Percentiles rank a stretch among this genome's conserved stretches.
Evolutionary conservation across 495 filamentous ascomycete genomes (phyloP).

Genomic region (Lichina pygmaea): DNA sequence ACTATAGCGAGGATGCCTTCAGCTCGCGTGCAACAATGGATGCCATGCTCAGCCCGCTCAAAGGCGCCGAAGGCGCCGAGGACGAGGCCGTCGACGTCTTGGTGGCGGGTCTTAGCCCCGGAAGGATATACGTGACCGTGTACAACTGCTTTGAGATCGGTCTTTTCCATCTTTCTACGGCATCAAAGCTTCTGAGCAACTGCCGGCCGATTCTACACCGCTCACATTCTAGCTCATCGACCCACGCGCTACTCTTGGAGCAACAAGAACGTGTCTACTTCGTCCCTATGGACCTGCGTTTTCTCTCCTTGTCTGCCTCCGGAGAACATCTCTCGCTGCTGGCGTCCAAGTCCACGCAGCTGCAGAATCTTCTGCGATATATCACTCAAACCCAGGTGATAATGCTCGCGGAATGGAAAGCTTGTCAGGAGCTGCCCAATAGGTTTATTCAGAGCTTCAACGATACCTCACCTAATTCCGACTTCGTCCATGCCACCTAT

Average conservation of each 20-base stretch:
- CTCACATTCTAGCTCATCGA: constrained; percentile 46
- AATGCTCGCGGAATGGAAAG: constrained; percentile 56
- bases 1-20: constrained; percentile 38
- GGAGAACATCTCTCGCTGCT: constrained; percentile 58
- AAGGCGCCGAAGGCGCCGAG: constrained; percentile 25
- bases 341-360: constrained; percentile 60
- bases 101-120: constrained; percentile 49
- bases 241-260: constrained; percentile 40
- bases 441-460: constrained; percentile 52
- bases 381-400: constrained; percentile 47
- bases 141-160: constrained; percentile 82
- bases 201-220: constrained; percentile 24
- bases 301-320: constrained; percentile 35
- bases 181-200: constrained; percentile 1
- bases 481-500: constrained; percentile 52
- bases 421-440: constrained; percentile 49
- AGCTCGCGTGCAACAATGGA: constrained; percentile 42
- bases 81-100: constrained; percentile 53
- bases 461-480: constrained; percentile 21
- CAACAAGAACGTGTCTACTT: constrained; percentile 22
- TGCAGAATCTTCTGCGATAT: constrained; percentile 68
- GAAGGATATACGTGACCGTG: constrained; percentile 56
- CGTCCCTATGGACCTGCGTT: constrained; percentile 57
- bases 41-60: constrained; percentile 34
- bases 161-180: constrained; percentile 19